Percentiles rank a stretch among this genome's conserved stretches.
Conservation (phyloP, 768 basidiomycete species). For the Suillus variegatus region DNA sequence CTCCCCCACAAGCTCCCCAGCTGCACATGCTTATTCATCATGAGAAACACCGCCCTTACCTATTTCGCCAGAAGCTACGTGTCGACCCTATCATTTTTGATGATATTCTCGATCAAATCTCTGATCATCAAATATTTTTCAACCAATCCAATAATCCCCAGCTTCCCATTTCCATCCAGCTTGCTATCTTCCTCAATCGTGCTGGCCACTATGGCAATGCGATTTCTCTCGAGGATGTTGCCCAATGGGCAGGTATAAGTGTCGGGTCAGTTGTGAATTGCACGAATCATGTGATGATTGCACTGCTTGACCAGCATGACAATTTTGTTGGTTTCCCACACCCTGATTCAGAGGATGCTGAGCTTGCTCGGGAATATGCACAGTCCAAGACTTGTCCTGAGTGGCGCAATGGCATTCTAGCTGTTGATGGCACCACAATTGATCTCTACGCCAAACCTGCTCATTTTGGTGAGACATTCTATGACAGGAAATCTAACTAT, state of each 20-base stretch:
- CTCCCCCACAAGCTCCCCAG: background rate
- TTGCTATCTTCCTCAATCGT: no score
- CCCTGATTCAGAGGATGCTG: conserved; percentile 8
- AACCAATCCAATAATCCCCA: no score
- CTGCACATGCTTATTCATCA: background rate
- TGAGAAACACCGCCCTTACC: background rate
- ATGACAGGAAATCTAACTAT: conserved; percentile 22
- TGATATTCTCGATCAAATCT: no score
- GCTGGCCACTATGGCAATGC: no score
- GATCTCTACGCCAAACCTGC: conserved; percentile 13
- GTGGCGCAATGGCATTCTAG: conserved; percentile 39
- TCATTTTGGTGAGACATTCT: conserved; percentile 14
- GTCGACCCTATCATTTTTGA: background rate
- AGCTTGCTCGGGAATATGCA: conserved; percentile 38
- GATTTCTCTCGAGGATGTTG: no score
- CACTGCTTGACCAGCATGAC: conserved; percentile 16
- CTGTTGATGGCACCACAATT: conserved; percentile 39
- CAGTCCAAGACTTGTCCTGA: conserved; percentile 31
- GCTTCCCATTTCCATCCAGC: no score
- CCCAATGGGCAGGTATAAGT: no score
- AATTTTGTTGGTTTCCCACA: conserved; percentile 8
- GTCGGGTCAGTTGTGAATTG: conserved; percentile 1
- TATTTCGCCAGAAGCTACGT: background rate
- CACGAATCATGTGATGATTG: conserved; percentile 18
- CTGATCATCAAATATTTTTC: no score